Evolutionary conservation across 1,139 yeast genomes (phyloP), one percentile per base, ranked within the genome.

Genomic region (Hyphopichia pseudoburtonii): DNA sequence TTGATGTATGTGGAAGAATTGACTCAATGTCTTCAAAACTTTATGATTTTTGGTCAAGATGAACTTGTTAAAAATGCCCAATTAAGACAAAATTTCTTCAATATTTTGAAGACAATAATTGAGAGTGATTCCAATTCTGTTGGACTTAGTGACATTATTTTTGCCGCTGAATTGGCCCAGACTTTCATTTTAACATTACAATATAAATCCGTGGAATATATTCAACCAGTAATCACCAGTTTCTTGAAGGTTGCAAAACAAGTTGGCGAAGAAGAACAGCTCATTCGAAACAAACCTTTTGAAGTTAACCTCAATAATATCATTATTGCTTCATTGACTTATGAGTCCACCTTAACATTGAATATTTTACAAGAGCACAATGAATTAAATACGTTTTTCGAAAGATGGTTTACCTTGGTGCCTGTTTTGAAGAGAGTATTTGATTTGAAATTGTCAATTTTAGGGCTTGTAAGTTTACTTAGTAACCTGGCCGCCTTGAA

Each of bases 21-120:
- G 35, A 67, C 77, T 56, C 86, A 92, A 15, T 76, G 88, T 25
- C 64, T 92, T 41, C 87, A 84, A 49, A 88, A 88, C 60, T 87
- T 76, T 52, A 64, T 90, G 48, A 78, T 83, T 27, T 90, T 81
- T 57, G 97, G 96, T 10, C 64, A 70, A 8, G 71, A 63, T 29
- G 77, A 63, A 35, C 58, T 82, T 42, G 63, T 66, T 28, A 54
- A 52, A 5, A 57, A 63, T 38, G 60, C 61, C 8, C 52, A 51
- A 14, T 46, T 55, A 23, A 43, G 45, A 3, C 42, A 47, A 25
- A 48, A 49, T 30, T 56, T 61, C 54, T 49, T 64, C 56, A 39
- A 57, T 56, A 50, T 73, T 51, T 58, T 70, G 42, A 53, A 47
- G 57, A 64, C 56, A 57, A 70, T 55, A 52, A 66, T 52, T 44